These are phyloP conservation scores for Pontederia crassipes DNA, from an alignment of 176 grass and related monocot species.

Conservation along the genomic window DNA sequence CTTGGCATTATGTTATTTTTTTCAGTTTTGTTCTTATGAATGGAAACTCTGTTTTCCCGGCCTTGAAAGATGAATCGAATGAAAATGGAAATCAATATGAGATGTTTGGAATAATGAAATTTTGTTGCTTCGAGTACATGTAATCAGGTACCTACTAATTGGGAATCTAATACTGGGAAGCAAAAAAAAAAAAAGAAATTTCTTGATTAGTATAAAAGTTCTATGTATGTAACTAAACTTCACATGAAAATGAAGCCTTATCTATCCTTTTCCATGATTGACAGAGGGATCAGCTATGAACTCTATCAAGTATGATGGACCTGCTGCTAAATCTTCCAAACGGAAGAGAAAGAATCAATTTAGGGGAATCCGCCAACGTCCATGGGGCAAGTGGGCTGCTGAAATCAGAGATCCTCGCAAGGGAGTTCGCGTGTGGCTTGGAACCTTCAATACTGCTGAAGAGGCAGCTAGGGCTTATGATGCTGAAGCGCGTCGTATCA, in stretches of 20 bases:
- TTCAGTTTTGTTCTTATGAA: too few species aligned
- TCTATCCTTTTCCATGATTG: background rate
- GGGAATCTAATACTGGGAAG: too few species aligned
- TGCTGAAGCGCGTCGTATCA: conserved; percentile 31
- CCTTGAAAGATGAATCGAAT: too few species aligned
- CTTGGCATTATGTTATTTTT: too few species aligned
- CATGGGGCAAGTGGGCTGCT: conserved; percentile 52
- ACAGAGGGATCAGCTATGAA: conserved; percentile 17
- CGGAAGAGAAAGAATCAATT: conserved; percentile 50
- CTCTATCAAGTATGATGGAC: conserved; percentile 6
- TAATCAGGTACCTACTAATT: too few species aligned
- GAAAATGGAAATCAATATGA: too few species aligned
- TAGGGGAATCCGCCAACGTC: conserved; percentile 41
- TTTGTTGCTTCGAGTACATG: too few species aligned
- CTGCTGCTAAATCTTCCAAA: conserved; percentile 2
- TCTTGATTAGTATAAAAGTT: too few species aligned
- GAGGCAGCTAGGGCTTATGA: conserved; percentile 44
- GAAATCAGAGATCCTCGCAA: conserved; percentile 42
- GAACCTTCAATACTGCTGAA: conserved; percentile 43
- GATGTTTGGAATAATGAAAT: too few species aligned
- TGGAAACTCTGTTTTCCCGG: too few species aligned
- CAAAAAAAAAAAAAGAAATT: too few species aligned
- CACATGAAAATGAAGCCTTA: background rate
- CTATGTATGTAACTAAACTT: background rate
- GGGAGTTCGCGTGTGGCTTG: conserved; percentile 41